These are phyloP conservation scores for Craterostigma plantagineum DNA, from an alignment of 257 asterid genomes.

Conservation along the genomic window DNA sequence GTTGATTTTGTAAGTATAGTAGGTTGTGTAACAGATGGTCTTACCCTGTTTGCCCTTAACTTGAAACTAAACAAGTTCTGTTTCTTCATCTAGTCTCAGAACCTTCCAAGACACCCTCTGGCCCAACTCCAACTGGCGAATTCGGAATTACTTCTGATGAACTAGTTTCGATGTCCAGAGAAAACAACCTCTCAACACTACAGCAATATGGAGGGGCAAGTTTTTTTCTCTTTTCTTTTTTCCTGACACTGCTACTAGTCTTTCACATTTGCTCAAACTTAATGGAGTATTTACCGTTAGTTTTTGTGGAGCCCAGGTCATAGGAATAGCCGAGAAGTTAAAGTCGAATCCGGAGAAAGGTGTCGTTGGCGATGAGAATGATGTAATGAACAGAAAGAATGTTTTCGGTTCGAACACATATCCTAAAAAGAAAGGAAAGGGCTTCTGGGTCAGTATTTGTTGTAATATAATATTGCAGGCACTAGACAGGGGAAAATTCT, in stretches of 20 bases:
- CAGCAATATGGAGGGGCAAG: slow-evolving; percentile 75
- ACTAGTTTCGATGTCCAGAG: slow-evolving; percentile 46
- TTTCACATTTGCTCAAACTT: too few relatives aligned
- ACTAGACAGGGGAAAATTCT: background rate
- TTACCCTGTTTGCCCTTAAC: background rate
- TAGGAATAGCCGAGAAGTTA: slow-evolving; percentile 48
- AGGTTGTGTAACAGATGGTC: background rate
- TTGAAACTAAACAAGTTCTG: background rate
- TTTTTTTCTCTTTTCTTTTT: too few relatives aligned
- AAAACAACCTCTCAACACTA: slow-evolving; percentile 30
- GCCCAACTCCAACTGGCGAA: slow-evolving; percentile 25
- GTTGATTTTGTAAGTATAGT: too few relatives aligned
- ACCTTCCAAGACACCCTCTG: slow-evolving; percentile 19
- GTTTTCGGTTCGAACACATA: slow-evolving; percentile 80
- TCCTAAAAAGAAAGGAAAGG: slow-evolving; percentile 71
- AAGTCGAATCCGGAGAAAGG: slow-evolving; percentile 53
- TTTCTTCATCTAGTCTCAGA: slow-evolving; percentile 21
- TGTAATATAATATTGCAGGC: background rate
- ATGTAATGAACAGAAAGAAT: slow-evolving; percentile 37
- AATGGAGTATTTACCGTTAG: background rate
- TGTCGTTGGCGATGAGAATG: slow-evolving; percentile 48
- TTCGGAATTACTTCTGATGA: slow-evolving; percentile 54
- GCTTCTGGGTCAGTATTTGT: slow-evolving; percentile 44
- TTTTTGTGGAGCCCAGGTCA: slow-evolving; percentile 21
- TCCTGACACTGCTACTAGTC: too few relatives aligned